Base-by-base conservation (phyloP, 2,329 filamentous ascomycete genomes). In the Amauroascus verrucosus region DNA sequence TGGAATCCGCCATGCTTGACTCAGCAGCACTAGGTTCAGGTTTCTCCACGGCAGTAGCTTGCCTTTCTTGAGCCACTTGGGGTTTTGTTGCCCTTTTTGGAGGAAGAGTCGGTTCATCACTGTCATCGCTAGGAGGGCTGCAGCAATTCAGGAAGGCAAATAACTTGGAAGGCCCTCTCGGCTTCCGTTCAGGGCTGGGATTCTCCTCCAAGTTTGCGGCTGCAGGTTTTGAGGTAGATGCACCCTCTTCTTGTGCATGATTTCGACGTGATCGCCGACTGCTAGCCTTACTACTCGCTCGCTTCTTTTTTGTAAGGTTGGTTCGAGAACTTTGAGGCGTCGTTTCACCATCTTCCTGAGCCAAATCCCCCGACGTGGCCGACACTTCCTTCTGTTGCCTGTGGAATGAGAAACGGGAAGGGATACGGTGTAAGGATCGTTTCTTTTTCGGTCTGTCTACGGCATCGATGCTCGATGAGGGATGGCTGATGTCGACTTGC, bases 261-360 rank as follows among this genome's bases (percentile, higher is more conserved):
- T 65, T 58, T 54, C 65, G 66, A 59, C 67, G 70, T 53, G 69
- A 69, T 54, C 66, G 63, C 57, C 65, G 65, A 57, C 69, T 82
- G 71, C 82, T 86, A 61, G 80, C 81, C 57, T 80, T 77, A 70
- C 83, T 87, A 61, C 81, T 85, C 85, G 63, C 81, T 76, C 51
- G 50, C 62, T 79, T 77, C 59, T 78, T 75, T 57, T 77, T 54
- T 20, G 51, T 48, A 20, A 53, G 48, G 24, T 57, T 54, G 38
- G 43, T 53, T 43, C 47, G 45, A 24, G 56, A 57, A 16, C 51
- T 55, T 68, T 81, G 84, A 47, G 84, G 86, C 60, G 77, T 76
- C 65, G 80, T 84, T 62, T 81, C 81, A 24, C 65, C 62, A 44
- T 65, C 66, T 56, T 69, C 65, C 26, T 64, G 60, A 33, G 60